phyloP scores from a whole-genome alignment of 164 flowering plant genomes.

The Vitis vinifera region DNA sequence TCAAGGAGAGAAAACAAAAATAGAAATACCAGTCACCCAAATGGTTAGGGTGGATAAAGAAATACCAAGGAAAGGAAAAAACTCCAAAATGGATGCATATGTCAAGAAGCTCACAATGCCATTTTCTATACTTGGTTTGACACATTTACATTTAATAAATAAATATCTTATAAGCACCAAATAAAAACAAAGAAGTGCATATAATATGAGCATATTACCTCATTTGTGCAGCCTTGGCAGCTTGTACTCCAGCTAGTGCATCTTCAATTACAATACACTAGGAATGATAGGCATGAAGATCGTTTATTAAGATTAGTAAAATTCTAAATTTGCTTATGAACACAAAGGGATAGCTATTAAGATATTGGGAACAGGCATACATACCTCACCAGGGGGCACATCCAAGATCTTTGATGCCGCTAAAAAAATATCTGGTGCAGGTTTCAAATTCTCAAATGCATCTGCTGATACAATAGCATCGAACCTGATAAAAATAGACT shows the following conservation, averaged over 20 bases:
- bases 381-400: conserved; percentile 81
- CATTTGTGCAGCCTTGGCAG: conserved; percentile 94
- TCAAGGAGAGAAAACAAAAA: too few species aligned
- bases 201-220: conserved; percentile 44
- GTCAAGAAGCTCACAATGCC: neutral
- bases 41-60: too few species aligned
- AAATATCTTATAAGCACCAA: neutral
- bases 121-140: neutral
- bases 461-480: conserved; percentile 98
- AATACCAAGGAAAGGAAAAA: neutral
- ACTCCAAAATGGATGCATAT: neutral
- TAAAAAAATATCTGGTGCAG: conserved; percentile 95
- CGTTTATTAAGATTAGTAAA: neutral
- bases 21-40: neutral
- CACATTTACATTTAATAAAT: neutral
- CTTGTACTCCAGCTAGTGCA: conserved; percentile 97
- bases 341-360: too few species aligned
- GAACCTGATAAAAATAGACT: conserved; percentile 59
- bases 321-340: neutral
- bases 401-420: conserved; percentile 81
- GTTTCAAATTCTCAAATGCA: conserved; percentile 95
- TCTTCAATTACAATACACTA: conserved; percentile 98
- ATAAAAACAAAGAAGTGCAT: neutral
- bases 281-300: neutral
- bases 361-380: neutral